Evolutionary conservation across 1,284 basidiomycete species (phyloP), one percentile per base, ranked within the genome.

Genomic region (Cryptococcus floricola): DNA sequence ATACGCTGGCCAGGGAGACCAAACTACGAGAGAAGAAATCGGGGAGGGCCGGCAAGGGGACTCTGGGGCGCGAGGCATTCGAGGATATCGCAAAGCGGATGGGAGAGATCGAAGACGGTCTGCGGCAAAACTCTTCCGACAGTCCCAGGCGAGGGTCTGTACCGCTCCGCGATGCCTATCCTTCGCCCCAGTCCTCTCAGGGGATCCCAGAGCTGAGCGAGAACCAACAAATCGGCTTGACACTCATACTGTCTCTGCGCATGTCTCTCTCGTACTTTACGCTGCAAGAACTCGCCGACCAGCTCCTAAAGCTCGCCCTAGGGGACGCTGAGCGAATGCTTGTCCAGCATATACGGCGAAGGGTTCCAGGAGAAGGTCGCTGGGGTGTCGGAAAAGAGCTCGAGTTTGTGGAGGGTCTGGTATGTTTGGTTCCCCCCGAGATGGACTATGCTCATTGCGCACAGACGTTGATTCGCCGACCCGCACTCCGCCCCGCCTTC

Each of bases 261-360:
- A 67, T 77, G 67, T 70, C 69, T 6, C 50, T 77, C 52, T 74
- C 72, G 16, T 76, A 76, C 54, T 74, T 77, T 47, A 69, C 70
- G 4, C 62, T 73, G 19, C 59, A 59, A 25, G 74, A 75, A 43
- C 64, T 77, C 1, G 67, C 66, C 1, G 56, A 63, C 12, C 70
- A 76, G 63, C 63, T 77, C 5, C 56, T 70, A 14, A 39, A 58
- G 27, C 57, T 75, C 37, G 57, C 68, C 0, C 56, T 74, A 1
- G 61, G 60, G 2, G 74, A 74, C 48, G 74, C 72, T 1, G 76
- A 76, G 55, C 59, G 71, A n/a, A 70, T 67, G 1, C 45, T 77
- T 25, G 67, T 75, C 4, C 73, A 75, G 53, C 74, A 75, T 55
- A 66, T 76, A 13, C 59, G 71, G 10, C 59, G 74, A 12, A 60